These are phyloP conservation scores for Clarireedia monteithiana DNA, from an alignment of 2,329 filamentous ascomycete species.

Conservation along the genomic window DNA sequence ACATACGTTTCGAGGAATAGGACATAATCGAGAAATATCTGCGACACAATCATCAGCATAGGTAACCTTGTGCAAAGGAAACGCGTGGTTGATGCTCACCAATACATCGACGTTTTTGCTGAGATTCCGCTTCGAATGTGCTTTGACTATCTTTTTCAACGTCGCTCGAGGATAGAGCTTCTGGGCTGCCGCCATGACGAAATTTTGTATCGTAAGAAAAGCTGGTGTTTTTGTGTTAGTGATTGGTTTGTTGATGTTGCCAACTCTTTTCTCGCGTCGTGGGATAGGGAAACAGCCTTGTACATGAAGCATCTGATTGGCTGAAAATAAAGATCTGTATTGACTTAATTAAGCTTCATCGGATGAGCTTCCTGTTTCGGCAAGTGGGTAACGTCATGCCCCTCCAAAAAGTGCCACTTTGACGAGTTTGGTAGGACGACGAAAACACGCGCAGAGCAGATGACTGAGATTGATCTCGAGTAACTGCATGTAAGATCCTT, in stretches of 20 bases:
- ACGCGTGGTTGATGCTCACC: conserved; percentile 40
- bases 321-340: neutral
- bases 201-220: neutral
- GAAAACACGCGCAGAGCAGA: neutral
- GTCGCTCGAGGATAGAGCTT: conserved; percentile 79
- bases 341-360: neutral
- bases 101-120: conserved; percentile 83
- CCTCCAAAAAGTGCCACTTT: neutral
- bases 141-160: conserved; percentile 84
- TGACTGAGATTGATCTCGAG: too few species aligned
- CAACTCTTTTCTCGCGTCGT: neutral
- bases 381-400: conserved; percentile 6
- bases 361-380: conserved; percentile 1
- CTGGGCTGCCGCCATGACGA: conserved; percentile 38
- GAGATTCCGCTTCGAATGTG: conserved; percentile 70
- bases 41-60: conserved; percentile 7
- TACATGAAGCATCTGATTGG: neutral
- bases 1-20: conserved; percentile 64
- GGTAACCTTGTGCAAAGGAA: conserved; percentile 6
- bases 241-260: neutral
- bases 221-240: neutral
- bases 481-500: too few species aligned
- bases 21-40: conserved; percentile 82
- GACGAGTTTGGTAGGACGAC: neutral
- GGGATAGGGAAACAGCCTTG: neutral